Percentiles rank a stretch among this genome's conserved stretches.
Conservation (phyloP, 2,329 filamentous ascomycete genomes). For the Aureobasidium sp. region DNA sequence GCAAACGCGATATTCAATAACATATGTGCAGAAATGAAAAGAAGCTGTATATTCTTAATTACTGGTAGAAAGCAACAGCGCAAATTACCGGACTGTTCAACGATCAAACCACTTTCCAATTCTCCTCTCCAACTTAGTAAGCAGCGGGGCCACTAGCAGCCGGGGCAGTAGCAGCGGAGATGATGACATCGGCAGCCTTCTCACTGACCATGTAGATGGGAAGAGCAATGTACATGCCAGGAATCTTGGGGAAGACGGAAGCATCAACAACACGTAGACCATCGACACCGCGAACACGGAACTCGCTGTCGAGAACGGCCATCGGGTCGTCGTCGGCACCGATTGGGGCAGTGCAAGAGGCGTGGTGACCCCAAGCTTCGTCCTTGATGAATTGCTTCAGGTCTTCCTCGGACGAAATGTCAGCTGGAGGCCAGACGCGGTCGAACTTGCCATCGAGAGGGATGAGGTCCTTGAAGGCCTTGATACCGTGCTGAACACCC, state of each 20-base stretch:
- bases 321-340: constrained; percentile 47
- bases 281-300: constrained; percentile 50
- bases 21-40: background rate
- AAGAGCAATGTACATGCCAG: constrained; percentile 47
- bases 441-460: constrained; percentile 38
- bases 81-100: background rate
- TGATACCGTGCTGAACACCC: constrained; percentile 47
- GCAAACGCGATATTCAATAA: background rate
- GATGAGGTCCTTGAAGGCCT: constrained; percentile 29
- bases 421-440: constrained; percentile 37
- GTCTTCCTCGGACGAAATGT: constrained; percentile 37
- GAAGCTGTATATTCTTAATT: background rate
- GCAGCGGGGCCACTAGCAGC: background rate
- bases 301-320: constrained; percentile 51
- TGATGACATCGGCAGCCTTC: constrained; percentile 55
- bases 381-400: constrained; percentile 44
- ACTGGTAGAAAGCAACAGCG: background rate
- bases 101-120: background rate
- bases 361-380: constrained; percentile 52
- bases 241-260: constrained; percentile 50
- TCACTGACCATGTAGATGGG: constrained; percentile 52
- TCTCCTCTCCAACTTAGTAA: too few species aligned
- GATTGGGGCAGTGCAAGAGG: constrained; percentile 49
- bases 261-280: constrained; percentile 58
- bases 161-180: background rate